These are phyloP conservation scores for Penicillium cosmopolitanum DNA, from an alignment of 495 filamentous ascomycete genomes.

Conservation along the genomic window DNA sequence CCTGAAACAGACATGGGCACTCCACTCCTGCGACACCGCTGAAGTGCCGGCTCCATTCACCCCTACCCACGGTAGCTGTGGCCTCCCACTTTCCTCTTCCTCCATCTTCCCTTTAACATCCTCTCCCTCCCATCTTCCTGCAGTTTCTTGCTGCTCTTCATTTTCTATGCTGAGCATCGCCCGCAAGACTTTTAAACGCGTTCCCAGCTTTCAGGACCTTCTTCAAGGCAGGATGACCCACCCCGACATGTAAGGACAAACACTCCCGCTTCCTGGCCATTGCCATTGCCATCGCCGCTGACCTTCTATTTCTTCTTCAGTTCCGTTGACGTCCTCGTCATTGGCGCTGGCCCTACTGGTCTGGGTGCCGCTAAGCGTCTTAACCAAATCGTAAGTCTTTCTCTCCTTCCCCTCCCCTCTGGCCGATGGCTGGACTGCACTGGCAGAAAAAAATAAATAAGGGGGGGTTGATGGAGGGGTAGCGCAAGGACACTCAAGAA, in stretches of 20 bases:
- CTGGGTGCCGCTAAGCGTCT: conserved; percentile 97
- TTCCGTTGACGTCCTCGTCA: conserved; percentile 95
- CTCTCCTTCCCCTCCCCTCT: background rate
- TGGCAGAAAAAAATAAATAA: conserved; percentile 23
- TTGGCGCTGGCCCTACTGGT: conserved; percentile 96
- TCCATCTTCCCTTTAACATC: conserved; percentile 29
- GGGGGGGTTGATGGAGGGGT: conserved; percentile 25
- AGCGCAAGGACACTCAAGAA: conserved; percentile 15
- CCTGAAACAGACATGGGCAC: conserved; percentile 42
- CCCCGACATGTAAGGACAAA: conserved; percentile 51
- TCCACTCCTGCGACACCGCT: conserved; percentile 26
- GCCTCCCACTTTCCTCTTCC: conserved; percentile 29
- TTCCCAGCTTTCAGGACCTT: conserved; percentile 63
- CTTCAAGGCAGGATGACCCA: conserved; percentile 63
- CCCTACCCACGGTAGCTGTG: conserved; percentile 36
- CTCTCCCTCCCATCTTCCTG: conserved; percentile 25
- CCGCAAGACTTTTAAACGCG: conserved; percentile 56
- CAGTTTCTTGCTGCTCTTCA: conserved; percentile 37
- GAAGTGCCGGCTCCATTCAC: conserved; percentile 29
- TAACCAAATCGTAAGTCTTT: conserved; percentile 79
- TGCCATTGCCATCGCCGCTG: conserved; percentile 13
- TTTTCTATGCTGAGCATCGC: conserved; percentile 56
- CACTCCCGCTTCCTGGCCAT: conserved; percentile 3
- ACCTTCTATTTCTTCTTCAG: conserved; percentile 46
- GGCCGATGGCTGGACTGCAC: conserved; percentile 7